Percentiles rank a stretch among this genome's conserved stretches.
Conservation (phyloP, 1,139 yeast genomes). For the Citeromyces hawaiiensis region DNA sequence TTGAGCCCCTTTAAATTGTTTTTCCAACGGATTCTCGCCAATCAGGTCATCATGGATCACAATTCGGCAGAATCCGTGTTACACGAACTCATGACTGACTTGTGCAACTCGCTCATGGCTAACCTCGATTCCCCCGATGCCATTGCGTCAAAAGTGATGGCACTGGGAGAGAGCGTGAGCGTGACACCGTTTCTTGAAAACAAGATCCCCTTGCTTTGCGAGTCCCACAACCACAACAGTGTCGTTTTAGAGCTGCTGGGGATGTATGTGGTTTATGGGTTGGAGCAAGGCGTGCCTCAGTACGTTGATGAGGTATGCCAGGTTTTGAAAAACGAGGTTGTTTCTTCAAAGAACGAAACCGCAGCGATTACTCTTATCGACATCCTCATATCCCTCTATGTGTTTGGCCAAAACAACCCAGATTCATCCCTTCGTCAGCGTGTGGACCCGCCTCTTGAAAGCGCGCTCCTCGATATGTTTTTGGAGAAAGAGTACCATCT, state of each 20-base stretch:
- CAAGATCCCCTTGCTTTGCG: no score
- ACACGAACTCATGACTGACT: no score
- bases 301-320: constrained; percentile 7
- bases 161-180: no score
- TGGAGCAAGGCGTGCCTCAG: constrained; percentile 6
- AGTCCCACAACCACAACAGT: no score
- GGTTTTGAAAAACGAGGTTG: background rate
- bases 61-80: no score
- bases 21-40: no score
- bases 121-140: no score
- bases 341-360: background rate
- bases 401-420: constrained; percentile 8
- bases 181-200: no score
- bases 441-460: constrained; percentile 6
- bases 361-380: background rate
- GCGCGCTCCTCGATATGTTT: constrained; percentile 11
- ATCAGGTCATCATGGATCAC: no score
- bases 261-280: constrained; percentile 4
- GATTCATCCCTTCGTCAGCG: constrained; percentile 5
- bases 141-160: no score
- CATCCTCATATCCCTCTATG: background rate
- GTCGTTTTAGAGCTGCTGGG: background rate
- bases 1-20: no score
- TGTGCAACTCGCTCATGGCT: no score
- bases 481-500: constrained; percentile 20